Evolutionary conservation across 2,329 filamentous ascomycete species (phyloP), one percentile per base, ranked within the genome.

Genomic region (Hortaea werneckii): DNA sequence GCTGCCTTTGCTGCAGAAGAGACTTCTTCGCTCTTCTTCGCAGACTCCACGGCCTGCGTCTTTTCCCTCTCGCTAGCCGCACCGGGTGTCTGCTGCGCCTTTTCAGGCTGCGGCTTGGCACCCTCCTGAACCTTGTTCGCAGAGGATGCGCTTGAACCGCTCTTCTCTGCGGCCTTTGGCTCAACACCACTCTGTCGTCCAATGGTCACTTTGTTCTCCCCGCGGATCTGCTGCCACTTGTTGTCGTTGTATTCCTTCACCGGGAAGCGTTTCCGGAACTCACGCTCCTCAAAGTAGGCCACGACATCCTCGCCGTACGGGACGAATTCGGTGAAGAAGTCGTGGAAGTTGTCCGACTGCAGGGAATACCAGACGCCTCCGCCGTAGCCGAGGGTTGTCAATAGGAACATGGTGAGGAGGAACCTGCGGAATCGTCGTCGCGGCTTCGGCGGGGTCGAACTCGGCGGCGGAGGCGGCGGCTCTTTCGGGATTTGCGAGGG

Each of bases 321-420:
- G 12, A 98, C 71, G 66, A 90, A 98, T 70, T 95, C 89, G 59
- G 89, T 96, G 71, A 98, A 98, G 74, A 95, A 92, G 68, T 98
- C 92, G 70, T 98, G 90, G 77, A 96, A 98, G 70, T 87, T 95
- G 73, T 98, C 92, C 62, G 84, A 94, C 67, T 92, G 77, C 54
- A 94, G 80, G 45, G 92, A 90, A 67, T 94, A 92, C 75, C 85
- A 95, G 45, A 95, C 82, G 55, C 90, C 88, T 54, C 88, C 88
- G 46, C 78, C 85, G 59, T 95, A 98, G 35, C 84, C 82, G 39
- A 94, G 67, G 5, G 80, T 79, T 28, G 85, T 81, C 28, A 95
- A 77, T 39, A 95, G 68, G 51, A 89, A 70, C 41, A 95, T 68
- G 45, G 85, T 85, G 54, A 89, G 69, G 48, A 95, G 69, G 62